Base-by-base conservation (phyloP, 768 basidiomycete species). In the Neoboletus subvelutipes region DNA sequence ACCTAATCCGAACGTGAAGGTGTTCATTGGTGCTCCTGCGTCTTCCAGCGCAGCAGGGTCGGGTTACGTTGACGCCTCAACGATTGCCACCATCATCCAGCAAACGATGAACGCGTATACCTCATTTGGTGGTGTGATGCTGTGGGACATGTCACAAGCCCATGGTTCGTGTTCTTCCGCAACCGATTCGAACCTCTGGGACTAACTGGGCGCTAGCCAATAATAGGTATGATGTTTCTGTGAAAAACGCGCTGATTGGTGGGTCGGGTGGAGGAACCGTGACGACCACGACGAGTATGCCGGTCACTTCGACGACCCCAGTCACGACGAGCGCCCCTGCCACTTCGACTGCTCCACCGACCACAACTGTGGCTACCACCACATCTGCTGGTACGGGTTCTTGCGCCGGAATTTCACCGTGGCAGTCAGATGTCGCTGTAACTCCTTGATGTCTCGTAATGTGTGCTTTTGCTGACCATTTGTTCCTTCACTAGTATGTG, bases 191-290 rank as follows among this genome's bases (percentile, higher is more conserved):
- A 11, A 28, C 13, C 6, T 28, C 3, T 26, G 8, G 4, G 26
- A 39, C 40, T 56, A 3, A 63, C 20, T 11, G 18, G n/a, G 11
- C 5, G 11, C 8, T 52, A 77, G 86, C 75, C 22, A 88, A 88
- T 64, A 72, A 72, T 45, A 78, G 82, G 18, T 88, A 80, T 62
- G 85, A 87, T 64, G 56, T 77, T n/a, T 79, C 78, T 4, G 79
- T 87, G 52, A 88, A 88, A 66, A 75, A 78, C 55, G 78, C 81
- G 29, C 75, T 88, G 24, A 68, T 69, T 12, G 78, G 80, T 17
- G 84, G 76, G 69, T 29, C 69, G 76, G 53, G 54, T 61, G 39
- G 62, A 8, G 64, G 66, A 17, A 36, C 59, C 4, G 10, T 11
- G 18, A 55, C 53, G 7, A 26, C 43, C 24, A 26, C 59, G 3